These are phyloP conservation scores for Orbilia oligospora DNA, from an alignment of 2,329 filamentous ascomycete genomes.

Conservation along the genomic window DNA sequence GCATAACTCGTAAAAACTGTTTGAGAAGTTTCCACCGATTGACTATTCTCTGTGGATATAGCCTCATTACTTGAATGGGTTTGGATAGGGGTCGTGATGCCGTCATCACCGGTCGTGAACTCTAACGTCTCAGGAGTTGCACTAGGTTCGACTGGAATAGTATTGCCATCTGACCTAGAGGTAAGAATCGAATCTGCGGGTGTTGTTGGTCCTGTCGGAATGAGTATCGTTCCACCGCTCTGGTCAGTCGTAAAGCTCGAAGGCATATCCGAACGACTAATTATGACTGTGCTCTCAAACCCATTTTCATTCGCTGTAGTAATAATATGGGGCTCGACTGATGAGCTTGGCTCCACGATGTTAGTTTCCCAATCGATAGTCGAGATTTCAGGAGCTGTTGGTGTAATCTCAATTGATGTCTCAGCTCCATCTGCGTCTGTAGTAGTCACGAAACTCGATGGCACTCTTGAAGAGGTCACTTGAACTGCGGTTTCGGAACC, in stretches of 20 bases:
- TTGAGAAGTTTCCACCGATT: background rate
- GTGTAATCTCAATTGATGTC: too few species aligned
- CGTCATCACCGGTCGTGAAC: constrained; percentile 17
- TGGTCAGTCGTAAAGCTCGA: constrained; percentile 1
- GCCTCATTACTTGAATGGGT: background rate
- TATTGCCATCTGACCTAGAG: constrained; percentile 1
- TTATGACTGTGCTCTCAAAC: too few species aligned
- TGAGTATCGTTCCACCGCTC: background rate
- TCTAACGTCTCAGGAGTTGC: background rate
- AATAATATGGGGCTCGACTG: too few species aligned
- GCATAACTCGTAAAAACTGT: background rate
- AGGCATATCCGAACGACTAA: background rate
- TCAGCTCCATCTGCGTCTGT: too few species aligned
- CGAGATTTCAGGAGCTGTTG: too few species aligned
- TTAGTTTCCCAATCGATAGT: too few species aligned
- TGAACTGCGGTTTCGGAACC: background rate
- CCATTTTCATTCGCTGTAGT: too few species aligned
- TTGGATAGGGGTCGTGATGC: background rate
- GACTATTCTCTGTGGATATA: background rate
- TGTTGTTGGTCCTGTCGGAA: background rate
- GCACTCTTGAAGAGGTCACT: background rate
- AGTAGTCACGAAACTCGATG: too few species aligned
- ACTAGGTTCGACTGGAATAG: background rate
- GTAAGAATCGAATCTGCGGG: background rate
- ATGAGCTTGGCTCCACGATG: too few species aligned